phyloP scores from a whole-genome alignment of 164 flowering plant species.

The Platanus orientalis region DNA sequence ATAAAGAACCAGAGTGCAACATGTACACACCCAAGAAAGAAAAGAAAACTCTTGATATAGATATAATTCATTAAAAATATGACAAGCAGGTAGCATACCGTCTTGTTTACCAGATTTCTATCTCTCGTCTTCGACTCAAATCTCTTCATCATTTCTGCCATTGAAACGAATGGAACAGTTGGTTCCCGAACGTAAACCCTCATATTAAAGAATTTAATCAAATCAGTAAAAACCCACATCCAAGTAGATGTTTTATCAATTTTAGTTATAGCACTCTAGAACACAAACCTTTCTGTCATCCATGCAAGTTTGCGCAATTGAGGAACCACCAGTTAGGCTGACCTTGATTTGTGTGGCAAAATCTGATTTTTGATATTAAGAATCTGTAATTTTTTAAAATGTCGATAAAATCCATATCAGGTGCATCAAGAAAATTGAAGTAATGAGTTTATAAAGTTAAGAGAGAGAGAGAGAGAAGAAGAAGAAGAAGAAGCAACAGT shows the following conservation, averaged over 20 bases:
- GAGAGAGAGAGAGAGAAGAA: not conserved
- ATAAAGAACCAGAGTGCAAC: not conserved
- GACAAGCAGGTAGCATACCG: conserved; percentile 29
- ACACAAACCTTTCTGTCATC: conserved; percentile 72
- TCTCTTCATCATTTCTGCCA: conserved; percentile 78
- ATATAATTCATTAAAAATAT: not conserved
- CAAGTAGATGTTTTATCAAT: not conserved
- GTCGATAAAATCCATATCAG: not conserved
- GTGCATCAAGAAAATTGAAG: not conserved
- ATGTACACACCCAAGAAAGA: not conserved
- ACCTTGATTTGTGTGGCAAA: conserved; percentile 72
- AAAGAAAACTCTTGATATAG: not conserved
- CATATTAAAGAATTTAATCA: not conserved
- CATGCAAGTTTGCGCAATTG: conserved; percentile 32
- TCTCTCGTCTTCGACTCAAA: conserved; percentile 83
- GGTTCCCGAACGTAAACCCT: conserved; percentile 76
- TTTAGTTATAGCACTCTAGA: not conserved
- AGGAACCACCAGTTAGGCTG: conserved; percentile 29
- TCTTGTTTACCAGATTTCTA: conserved; percentile 64
- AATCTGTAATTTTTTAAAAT: conserved; percentile 39
- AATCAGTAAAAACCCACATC: conserved; percentile 7
- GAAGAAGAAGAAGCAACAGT: too few relatives aligned
- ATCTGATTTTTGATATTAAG: conserved; percentile 55
- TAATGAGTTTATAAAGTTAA: not conserved
- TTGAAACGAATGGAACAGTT: conserved; percentile 66